phyloP scores from a whole-genome alignment of 208 protist species.

The Crithidia sp. region DNA sequence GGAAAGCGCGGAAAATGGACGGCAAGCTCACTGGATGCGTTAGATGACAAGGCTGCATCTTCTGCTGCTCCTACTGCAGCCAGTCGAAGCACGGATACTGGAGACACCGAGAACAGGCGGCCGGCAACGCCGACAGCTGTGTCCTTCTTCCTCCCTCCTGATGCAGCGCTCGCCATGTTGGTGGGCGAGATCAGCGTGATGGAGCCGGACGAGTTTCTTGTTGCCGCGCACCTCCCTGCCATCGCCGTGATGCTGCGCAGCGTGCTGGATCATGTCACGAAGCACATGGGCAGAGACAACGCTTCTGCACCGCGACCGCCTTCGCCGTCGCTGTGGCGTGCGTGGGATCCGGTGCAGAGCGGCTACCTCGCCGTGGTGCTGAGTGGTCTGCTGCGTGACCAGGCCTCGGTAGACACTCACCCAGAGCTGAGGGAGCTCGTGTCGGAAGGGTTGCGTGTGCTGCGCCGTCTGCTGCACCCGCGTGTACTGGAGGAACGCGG shows the following conservation, averaged over 20 bases:
- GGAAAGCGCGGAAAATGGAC: constrained; percentile 20
- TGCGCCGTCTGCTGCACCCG: constrained; percentile 15
- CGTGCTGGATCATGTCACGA: constrained; percentile 14
- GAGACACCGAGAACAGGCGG: not conserved
- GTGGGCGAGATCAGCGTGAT: constrained; percentile 18
- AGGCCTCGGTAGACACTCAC: not conserved
- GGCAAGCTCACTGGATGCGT: no score
- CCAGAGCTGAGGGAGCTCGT: constrained; percentile 7
- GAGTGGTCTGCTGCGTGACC: not conserved
- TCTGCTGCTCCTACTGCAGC: no score
- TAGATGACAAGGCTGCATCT: no score
- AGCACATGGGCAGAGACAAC: not conserved
- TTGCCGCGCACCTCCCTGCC: constrained; percentile 20
- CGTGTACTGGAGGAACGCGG: constrained; percentile 21
- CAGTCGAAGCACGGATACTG: no score
- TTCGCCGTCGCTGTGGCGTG: constrained; percentile 6
- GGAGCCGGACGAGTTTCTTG: constrained; percentile 11
- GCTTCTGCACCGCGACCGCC: no score
- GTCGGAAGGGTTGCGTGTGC: constrained; percentile 18
- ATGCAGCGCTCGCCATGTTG: constrained; percentile 14
- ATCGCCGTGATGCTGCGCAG: constrained; percentile 23
- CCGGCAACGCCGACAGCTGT: not conserved
- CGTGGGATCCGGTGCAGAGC: constrained; percentile 2
- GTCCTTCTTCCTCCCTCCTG: constrained; percentile 15
- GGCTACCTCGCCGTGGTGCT: not conserved